These are phyloP conservation scores for Aphelidium insulamus DNA, from an alignment of 371 early-diverging fungal genomes.

Conservation along the genomic window DNA sequence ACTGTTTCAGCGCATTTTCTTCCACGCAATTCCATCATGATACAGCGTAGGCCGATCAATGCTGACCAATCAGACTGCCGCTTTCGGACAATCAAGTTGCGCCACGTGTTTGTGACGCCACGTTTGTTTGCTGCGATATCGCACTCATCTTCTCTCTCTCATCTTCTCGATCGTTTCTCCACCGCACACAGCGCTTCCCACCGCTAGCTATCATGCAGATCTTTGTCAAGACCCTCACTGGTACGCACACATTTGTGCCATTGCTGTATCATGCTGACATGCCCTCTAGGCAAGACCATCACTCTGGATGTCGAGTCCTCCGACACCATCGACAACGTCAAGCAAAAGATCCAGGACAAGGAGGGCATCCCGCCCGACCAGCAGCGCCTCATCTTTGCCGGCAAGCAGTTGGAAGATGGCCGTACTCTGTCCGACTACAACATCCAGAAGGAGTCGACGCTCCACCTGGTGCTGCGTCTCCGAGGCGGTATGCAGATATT, in stretches of 20 bases:
- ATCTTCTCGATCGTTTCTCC: not conserved
- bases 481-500: slow-evolving; percentile 94
- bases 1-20: too few species aligned
- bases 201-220: too few species aligned
- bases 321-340: slow-evolving; percentile 90
- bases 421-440: slow-evolving; percentile 46
- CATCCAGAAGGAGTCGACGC: slow-evolving; percentile 63
- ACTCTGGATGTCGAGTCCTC: slow-evolving; percentile 93
- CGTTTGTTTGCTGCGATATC: not conserved
- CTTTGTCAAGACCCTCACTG: slow-evolving; percentile 49
- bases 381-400: slow-evolving; percentile 63
- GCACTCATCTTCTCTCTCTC: not conserved
- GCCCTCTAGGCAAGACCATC: slow-evolving; percentile 97
- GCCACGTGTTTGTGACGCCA: not conserved
- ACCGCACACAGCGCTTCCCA: not conserved
- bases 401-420: slow-evolving; percentile 62
- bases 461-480: slow-evolving; percentile 94
- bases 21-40: too few species aligned
- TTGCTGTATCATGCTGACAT: slow-evolving; percentile 23
- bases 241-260: slow-evolving; percentile 39
- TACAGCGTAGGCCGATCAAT: slow-evolving; percentile 9
- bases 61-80: slow-evolving; percentile 4
- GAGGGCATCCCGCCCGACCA: slow-evolving; percentile 80
- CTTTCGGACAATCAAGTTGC: not conserved
- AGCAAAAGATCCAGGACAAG: slow-evolving; percentile 96